These are phyloP conservation scores for Chimonanthus salicifolius DNA, from an alignment of 164 flowering plant genomes.

Conservation along the genomic window DNA sequence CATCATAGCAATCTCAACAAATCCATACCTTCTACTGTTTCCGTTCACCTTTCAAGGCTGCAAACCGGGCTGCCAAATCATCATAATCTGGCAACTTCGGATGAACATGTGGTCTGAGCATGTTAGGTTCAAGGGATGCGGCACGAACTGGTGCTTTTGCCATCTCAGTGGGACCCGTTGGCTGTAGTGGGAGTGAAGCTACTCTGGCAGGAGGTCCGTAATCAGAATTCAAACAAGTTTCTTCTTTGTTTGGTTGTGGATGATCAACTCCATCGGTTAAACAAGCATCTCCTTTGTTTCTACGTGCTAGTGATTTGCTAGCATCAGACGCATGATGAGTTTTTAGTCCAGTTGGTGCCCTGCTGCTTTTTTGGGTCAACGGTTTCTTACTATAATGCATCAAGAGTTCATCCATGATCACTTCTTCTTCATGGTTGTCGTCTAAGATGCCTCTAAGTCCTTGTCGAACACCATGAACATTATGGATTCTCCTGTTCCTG, in stretches of 20 bases:
- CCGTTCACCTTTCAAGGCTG: conserved; percentile 46
- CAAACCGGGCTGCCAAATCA: conserved; percentile 53
- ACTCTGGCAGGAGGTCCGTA: conserved; percentile 38
- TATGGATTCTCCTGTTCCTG: conserved; percentile 34
- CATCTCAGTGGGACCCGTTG: conserved; percentile 20
- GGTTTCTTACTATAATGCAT: conserved; percentile 44
- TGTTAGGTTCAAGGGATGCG: conserved; percentile 49
- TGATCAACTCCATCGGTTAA: background rate
- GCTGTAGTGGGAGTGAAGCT: conserved; percentile 59
- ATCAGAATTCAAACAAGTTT: conserved; percentile 18
- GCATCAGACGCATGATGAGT: conserved; percentile 17
- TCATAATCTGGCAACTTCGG: conserved; percentile 58
- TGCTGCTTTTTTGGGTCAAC: background rate
- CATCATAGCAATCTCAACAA: background rate
- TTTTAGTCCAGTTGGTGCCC: conserved; percentile 18
- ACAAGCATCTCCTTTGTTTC: background rate
- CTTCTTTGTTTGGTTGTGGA: conserved; percentile 12
- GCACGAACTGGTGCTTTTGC: conserved; percentile 50
- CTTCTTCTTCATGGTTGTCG: conserved; percentile 49
- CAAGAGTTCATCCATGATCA: conserved; percentile 62
- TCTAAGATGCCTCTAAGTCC: conserved; percentile 8
- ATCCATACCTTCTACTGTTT: conserved; percentile 5
- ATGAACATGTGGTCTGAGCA: conserved; percentile 40
- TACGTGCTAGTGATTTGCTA: conserved; percentile 14
- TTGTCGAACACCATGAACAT: conserved; percentile 35